Evolutionary conservation across 75 land plant genomes (phyloP), one percentile per base, ranked within the genome.

Genomic region (Ceratopteris richardii): DNA sequence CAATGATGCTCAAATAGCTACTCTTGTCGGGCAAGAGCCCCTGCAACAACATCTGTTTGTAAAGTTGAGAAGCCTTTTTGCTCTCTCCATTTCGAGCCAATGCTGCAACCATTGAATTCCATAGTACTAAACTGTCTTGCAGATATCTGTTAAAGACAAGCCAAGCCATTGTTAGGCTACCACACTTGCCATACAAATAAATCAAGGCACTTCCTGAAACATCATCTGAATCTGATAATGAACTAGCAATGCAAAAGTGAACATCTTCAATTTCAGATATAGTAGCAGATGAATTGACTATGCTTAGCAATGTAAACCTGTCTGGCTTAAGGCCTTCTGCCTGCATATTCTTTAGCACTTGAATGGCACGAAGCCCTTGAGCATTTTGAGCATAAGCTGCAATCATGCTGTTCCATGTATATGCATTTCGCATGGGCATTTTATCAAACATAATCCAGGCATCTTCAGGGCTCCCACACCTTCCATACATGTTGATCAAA

Each of bases 151-250:
- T 69, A 63, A 85, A 85, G 3, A 77, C 72, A 27, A 42, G 65
- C 66, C 71, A 61, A 0, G 79, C 59, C 58, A 66, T 66, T 33
- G 56, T 60, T 31, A 81, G 24, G 10, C 78, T 67, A 1, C 57
- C 64, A 40, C 81, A 78, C 60, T 85, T 85, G 0, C 79, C 70
- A 59, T 81, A 85, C 79, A 85, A 64, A 56, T 85, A 71, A 4
- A 85, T 64, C 36, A 85, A 68, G 27, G 78, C 57, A 65, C 84
- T 77, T 0, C 81, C 81, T 47, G 75, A 60, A 64, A 75, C 78
- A 31, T 66, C 71, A 72, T 81, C 84, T 13, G 43, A 51, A 51
- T 50, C 55, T 69, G 68, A 46, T 1, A 84, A 76, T 1, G 50
- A 9, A 52, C 56, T 37, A n/a, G 81, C 47, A 39, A 65, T 69